A percentile compares a stretch with the other conserved stretches of the same genome.
phyloP scores from a whole-genome alignment of 164 flowering plant species.

The Umbellularia californica region DNA sequence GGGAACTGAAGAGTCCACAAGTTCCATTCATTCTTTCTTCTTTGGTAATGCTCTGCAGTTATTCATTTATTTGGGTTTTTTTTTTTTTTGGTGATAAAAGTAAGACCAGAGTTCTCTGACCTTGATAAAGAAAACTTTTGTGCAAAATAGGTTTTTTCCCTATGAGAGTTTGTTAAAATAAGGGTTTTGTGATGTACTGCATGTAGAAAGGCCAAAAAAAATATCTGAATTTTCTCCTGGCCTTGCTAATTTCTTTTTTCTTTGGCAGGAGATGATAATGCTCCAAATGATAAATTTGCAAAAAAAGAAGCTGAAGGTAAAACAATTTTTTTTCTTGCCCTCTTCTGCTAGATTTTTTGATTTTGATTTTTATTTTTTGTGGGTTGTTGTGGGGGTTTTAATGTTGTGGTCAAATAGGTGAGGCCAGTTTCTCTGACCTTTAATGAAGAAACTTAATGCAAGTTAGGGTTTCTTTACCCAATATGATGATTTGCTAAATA shows the following conservation, averaged over 20 bases:
- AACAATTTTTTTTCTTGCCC: too few relatives aligned
- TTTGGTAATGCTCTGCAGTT: conserved; percentile 1
- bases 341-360: too few relatives aligned
- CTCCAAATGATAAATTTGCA: not conserved
- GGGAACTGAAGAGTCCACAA: conserved; percentile 6
- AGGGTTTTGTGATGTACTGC: not conserved
- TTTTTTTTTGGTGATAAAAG: too few relatives aligned
- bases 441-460: too few relatives aligned
- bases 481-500: too few relatives aligned
- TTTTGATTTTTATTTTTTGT: too few relatives aligned
- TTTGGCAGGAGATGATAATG: not conserved
- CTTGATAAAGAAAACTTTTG: not conserved
- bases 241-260: not conserved
- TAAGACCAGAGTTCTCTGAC: not conserved
- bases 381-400: too few relatives aligned
- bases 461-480: too few relatives aligned
- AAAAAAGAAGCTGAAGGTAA: too few relatives aligned
- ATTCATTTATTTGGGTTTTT: not conserved
- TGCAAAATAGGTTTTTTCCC: not conserved
- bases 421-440: too few relatives aligned
- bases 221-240: too few relatives aligned
- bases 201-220: not conserved
- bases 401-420: too few relatives aligned
- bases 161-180: not conserved
- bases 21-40: conserved; percentile 1